Conservation (phyloP, 441 rosid species). For the Arabidopsis lyrata region DNA sequence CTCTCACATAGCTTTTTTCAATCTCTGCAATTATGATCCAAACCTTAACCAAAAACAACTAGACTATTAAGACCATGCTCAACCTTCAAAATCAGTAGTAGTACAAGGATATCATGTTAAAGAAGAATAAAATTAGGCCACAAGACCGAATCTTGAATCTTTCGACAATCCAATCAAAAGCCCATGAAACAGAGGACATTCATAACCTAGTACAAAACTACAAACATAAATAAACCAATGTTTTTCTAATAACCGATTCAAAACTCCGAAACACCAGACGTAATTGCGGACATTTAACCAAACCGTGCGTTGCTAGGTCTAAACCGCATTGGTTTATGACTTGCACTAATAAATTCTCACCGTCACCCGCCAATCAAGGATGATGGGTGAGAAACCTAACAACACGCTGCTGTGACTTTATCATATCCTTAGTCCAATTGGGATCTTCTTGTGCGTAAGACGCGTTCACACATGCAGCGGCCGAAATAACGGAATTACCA, state of each 20-base stretch:
- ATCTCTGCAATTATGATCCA: background rate
- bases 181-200: background rate
- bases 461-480: constrained; percentile 42
- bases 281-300: background rate
- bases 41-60: background rate
- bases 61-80: background rate
- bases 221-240: background rate
- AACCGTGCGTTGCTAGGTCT: background rate
- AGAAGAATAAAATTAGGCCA: background rate
- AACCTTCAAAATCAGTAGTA: background rate
- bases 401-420: background rate
- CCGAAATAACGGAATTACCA: constrained; percentile 37
- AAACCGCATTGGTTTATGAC: constrained; percentile 1
- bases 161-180: background rate
- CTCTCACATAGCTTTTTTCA: background rate
- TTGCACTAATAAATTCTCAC: background rate
- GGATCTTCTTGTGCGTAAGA: constrained; percentile 32
- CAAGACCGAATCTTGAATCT: background rate
- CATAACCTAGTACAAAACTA: background rate
- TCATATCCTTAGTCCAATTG: constrained; percentile 20
- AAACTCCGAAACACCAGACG: background rate
- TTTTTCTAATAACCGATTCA: background rate
- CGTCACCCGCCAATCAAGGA: constrained; percentile 15
- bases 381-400: constrained; percentile 23
- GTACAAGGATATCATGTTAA: background rate